phyloP scores from a whole-genome alignment of 768 basidiomycete species.

The Hydnomerulius pinastri region DNA sequence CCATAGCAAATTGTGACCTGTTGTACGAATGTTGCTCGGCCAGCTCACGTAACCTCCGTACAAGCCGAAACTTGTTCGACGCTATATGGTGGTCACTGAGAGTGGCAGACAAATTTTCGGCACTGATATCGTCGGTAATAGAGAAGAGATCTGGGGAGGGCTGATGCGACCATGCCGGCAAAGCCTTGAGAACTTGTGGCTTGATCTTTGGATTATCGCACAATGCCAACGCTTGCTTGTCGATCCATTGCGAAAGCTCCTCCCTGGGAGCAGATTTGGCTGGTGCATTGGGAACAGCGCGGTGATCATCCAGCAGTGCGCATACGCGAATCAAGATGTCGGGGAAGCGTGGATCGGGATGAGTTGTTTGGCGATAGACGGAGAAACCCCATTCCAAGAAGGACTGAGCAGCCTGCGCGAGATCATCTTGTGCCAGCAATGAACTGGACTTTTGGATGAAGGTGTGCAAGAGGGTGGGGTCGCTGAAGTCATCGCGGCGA shows the following conservation, averaged over 20 bases:
- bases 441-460: constrained; percentile 68
- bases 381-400: constrained; percentile 78
- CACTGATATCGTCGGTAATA: constrained; percentile 46
- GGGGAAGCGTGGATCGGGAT: constrained; percentile 55
- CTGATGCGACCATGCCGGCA: constrained; percentile 77
- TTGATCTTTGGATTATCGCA: constrained; percentile 39
- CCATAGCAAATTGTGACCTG: constrained; percentile 49
- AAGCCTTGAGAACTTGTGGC: constrained; percentile 51
- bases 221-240: constrained; percentile 49
- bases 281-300: constrained; percentile 31
- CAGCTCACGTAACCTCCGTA: constrained; percentile 60
- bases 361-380: constrained; percentile 42
- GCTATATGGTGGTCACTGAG: constrained; percentile 61
- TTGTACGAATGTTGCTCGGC: constrained; percentile 41
- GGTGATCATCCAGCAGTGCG: constrained; percentile 59
- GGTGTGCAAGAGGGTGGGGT: constrained; percentile 62
- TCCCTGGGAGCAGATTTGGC: constrained; percentile 38
- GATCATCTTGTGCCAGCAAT: constrained; percentile 66
- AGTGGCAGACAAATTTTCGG: constrained; percentile 50
- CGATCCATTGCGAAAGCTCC: constrained; percentile 66
- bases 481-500: constrained; percentile 53
- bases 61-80: constrained; percentile 77
- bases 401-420: constrained; percentile 69
- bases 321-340: constrained; percentile 72
- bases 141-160: constrained; percentile 49